phyloP scores from a whole-genome alignment of 2,329 filamentous ascomycete species.

The Aschersonia sp. region DNA sequence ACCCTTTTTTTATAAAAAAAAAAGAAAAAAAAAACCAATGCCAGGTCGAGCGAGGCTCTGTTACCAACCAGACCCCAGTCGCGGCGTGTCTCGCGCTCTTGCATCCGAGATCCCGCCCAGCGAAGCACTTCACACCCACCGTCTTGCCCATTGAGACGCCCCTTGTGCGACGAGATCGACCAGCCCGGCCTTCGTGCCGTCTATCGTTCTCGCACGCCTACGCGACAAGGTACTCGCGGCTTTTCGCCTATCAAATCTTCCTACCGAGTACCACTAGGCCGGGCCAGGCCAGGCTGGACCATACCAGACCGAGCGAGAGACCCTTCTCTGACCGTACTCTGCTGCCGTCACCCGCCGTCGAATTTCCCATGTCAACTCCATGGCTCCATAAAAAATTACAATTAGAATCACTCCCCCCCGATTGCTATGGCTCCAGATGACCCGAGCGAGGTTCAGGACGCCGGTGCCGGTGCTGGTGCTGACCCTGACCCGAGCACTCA shows the following conservation, averaged over 20 bases:
- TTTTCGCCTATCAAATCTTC: background rate
- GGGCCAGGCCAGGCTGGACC: background rate
- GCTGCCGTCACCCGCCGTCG: conserved; percentile 9
- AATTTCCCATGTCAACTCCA: conserved; percentile 13
- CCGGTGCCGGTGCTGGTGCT: conserved; percentile 13
- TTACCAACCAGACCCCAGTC: conserved; percentile 3
- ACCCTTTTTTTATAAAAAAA: background rate
- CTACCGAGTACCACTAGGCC: background rate
- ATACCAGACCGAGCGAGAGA: background rate
- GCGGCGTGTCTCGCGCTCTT: conserved; percentile 6
- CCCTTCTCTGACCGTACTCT: background rate
- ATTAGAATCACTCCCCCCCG: conserved; percentile 13
- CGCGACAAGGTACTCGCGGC: background rate
- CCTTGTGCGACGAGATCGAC: conserved; percentile 2
- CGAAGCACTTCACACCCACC: conserved; percentile 1
- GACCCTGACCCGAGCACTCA: conserved; percentile 9
- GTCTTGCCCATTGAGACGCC: conserved; percentile 1
- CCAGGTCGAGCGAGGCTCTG: conserved; percentile 2
- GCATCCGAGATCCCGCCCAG: conserved; percentile 5
- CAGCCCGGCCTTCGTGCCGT: background rate
- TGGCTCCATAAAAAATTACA: conserved; percentile 22
- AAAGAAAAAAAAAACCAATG: background rate
- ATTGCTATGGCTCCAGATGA: conserved; percentile 13
- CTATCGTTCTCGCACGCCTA: background rate
- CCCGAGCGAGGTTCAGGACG: conserved; percentile 14